Evolutionary conservation across 2,329 filamentous ascomycete genomes (phyloP), one percentile per base, ranked within the genome.

Genomic region (Graphilbum ipis-grandicollis): DNA sequence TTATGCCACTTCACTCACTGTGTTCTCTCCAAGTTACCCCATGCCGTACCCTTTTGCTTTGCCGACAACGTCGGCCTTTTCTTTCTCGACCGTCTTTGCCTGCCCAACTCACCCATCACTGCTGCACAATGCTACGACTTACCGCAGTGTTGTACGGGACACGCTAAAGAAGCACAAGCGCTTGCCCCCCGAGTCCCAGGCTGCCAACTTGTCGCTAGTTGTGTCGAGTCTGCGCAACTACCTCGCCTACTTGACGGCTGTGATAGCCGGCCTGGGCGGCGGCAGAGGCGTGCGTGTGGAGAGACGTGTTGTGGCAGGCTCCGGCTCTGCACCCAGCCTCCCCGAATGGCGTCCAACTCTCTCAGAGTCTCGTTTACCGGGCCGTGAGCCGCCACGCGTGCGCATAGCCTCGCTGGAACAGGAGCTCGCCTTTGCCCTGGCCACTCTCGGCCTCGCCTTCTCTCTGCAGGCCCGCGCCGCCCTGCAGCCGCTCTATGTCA

Each of bases 1-100:
- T n/a, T n/a, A n/a, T n/a, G n/a, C n/a, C n/a, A n/a, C n/a, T n/a
- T n/a, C n/a, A n/a, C n/a, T 23, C 21, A 6, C 21, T 23, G 21
- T 10, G 5, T 10, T 23, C 10, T 23, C 21, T 23, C 21, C 21
- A 23, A 23, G 10, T 6, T 10, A 23, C 21, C 21, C 31, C 19
- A 96, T 96, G 90, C 86, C 88, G 23, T 96, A 82, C 52, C 79
- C 81, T 12, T 94, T 93, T 51, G 61, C 71, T 10, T 72, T 96
- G 23, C 86, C 90, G 2, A 96, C 88, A 1, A 94, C 88, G 5
- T 93, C 85, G 25, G 72, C 79, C 37, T 78, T 93, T 51, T 77
- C 81, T 36, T 88, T 93, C 52, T 79, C 81, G 18, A 66, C 77
- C 28, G 79, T 66, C 56, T 78, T 93, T 56, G 69, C 61, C 48